These are phyloP conservation scores for Beauveria scarabaeidicola DNA, from an alignment of 2,329 filamentous ascomycete species.

Conservation along the genomic window DNA sequence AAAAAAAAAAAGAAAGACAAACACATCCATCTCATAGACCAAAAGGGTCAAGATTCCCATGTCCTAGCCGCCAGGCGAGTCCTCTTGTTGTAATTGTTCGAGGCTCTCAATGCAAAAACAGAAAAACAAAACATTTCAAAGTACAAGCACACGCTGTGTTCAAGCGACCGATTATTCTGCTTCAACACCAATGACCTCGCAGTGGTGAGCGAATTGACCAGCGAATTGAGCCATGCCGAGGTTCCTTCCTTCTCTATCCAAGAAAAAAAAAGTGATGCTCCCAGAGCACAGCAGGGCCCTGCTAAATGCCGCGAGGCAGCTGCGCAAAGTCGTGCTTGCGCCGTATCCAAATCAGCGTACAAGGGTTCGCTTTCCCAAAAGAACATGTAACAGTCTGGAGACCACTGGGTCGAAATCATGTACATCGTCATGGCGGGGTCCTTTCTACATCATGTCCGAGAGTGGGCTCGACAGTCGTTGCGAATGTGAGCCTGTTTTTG, in stretches of 20 bases:
- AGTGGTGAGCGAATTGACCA: neutral
- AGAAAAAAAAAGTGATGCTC: neutral
- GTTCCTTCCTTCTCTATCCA: neutral
- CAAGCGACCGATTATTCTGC: neutral
- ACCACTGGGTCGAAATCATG: constrained; percentile 9
- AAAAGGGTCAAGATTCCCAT: neutral
- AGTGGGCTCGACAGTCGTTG: neutral
- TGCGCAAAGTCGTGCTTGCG: neutral
- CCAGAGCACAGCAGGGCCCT: neutral
- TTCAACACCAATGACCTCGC: neutral
- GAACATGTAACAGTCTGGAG: constrained; percentile 5
- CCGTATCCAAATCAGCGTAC: neutral
- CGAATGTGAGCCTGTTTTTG: neutral
- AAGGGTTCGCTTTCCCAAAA: neutral
- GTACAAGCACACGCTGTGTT: neutral
- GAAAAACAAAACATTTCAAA: constrained; percentile 1
- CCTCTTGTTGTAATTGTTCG: neutral
- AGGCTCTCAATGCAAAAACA: constrained; percentile 10
- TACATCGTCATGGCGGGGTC: constrained; percentile 9
- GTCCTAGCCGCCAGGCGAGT: constrained; percentile 9
- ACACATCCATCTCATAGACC: neutral
- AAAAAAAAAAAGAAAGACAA: neutral
- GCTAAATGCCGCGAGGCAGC: neutral
- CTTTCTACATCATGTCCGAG: constrained; percentile 6
- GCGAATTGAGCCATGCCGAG: neutral